These are phyloP conservation scores for Clonostachys sp. DNA, from an alignment of 2,329 filamentous ascomycete species.

Conservation along the genomic window DNA sequence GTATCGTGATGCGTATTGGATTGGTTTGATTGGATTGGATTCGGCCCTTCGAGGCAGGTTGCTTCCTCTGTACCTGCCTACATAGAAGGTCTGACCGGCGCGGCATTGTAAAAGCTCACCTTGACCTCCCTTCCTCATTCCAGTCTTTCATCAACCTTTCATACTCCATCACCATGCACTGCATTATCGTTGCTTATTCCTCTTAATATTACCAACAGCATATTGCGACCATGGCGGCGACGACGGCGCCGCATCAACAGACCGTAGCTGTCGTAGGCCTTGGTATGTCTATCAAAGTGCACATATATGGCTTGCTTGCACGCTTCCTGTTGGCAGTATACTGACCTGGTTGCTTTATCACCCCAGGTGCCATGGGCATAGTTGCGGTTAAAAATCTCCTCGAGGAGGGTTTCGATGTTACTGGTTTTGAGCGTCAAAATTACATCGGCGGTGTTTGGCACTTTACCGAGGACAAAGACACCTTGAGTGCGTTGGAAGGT, in stretches of 20 bases:
- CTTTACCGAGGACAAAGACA: slow-evolving; percentile 29
- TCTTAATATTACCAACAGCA: too few species aligned
- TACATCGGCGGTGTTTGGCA: slow-evolving; percentile 38
- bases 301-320: background rate
- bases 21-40: too few species aligned
- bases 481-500: slow-evolving; percentile 25
- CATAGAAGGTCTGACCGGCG: too few species aligned
- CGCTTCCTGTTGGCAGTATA: too few species aligned
- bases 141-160: too few species aligned
- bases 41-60: too few species aligned
- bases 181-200: too few species aligned
- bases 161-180: too few species aligned
- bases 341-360: background rate
- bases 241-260: background rate
- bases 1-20: too few species aligned
- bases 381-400: slow-evolving; percentile 22
- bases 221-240: background rate
- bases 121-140: too few species aligned
- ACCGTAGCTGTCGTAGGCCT: slow-evolving; percentile 4
- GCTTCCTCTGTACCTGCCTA: too few species aligned
- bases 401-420: slow-evolving; percentile 36
- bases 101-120: too few species aligned
- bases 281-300: background rate
- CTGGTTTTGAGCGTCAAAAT: slow-evolving; percentile 13
- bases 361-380: slow-evolving; percentile 1